Conservation (phyloP, 2,329 filamentous ascomycete species). For the Sporothrix schenckii region DNA sequence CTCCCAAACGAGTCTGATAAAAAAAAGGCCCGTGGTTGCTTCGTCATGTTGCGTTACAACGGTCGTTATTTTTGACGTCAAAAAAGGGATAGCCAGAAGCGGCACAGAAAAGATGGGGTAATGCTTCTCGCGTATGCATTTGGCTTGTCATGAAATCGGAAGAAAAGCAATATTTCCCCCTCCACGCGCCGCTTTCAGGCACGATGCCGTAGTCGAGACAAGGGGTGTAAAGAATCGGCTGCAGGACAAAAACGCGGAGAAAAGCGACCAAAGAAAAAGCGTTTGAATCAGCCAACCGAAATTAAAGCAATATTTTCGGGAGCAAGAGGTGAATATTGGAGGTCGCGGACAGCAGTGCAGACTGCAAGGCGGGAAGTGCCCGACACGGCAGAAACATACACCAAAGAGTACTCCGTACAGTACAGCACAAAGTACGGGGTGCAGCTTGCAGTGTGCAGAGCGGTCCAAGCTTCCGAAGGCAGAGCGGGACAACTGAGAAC, state of each 20-base stretch:
- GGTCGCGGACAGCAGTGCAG: neutral
- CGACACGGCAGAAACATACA: constrained; percentile 14
- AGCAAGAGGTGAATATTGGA: neutral
- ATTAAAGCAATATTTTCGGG: neutral
- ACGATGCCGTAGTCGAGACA: neutral
- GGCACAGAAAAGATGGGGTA: neutral
- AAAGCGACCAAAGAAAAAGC: neutral
- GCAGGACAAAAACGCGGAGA: neutral
- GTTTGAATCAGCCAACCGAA: neutral
- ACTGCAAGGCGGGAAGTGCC: constrained; percentile 6
- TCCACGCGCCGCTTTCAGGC: neutral
- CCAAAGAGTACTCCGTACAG: too few species aligned
- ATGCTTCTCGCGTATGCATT: neutral
- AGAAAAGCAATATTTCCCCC: neutral
- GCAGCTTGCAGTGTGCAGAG: constrained; percentile 27
- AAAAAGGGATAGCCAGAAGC: too few species aligned
- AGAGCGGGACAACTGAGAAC: neutral
- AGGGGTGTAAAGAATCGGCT: neutral
- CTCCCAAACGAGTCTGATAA: neutral
- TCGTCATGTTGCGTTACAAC: neutral
- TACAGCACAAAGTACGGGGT: constrained; percentile 24
- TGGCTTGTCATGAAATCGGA: neutral
- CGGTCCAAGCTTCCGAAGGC: constrained; percentile 19
- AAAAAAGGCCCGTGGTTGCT: neutral
- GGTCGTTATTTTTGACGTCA: neutral